Conservation (phyloP, 2,329 filamentous ascomycete species). For the Fusarium beomiforme region DNA sequence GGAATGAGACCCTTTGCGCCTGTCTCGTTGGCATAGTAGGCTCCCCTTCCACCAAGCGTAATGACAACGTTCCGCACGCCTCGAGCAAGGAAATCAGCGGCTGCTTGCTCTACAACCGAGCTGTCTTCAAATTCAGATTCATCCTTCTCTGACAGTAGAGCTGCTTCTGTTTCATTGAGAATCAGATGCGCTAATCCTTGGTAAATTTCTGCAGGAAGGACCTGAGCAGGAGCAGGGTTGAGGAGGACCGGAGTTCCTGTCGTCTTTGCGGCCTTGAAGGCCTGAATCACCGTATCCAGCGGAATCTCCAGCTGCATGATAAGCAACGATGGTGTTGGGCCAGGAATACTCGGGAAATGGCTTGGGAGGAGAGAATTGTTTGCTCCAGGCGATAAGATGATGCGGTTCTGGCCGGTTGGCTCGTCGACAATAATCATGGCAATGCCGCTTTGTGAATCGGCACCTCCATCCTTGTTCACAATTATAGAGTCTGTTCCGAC, state of each 20-base stretch:
- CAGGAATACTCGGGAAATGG: slow-evolving; percentile 49
- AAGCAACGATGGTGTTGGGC: slow-evolving; percentile 66
- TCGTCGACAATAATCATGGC: slow-evolving; percentile 82
- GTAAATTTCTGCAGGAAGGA: slow-evolving; percentile 74
- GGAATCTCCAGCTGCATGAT: slow-evolving; percentile 83
- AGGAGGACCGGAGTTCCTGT: slow-evolving; percentile 73
- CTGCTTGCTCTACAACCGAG: slow-evolving; percentile 58
- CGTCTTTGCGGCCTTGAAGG: slow-evolving; percentile 61
- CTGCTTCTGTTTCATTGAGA: slow-evolving; percentile 90
- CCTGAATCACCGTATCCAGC: slow-evolving; percentile 69
- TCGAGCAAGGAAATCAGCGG: slow-evolving; percentile 68
- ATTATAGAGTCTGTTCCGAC: slow-evolving; percentile 67
- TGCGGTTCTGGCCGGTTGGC: slow-evolving; percentile 79
- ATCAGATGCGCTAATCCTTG: slow-evolving; percentile 78
- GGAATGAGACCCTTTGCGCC: slow-evolving; percentile 60
- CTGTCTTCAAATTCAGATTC: slow-evolving; percentile 60
- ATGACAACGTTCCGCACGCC: slow-evolving; percentile 84
- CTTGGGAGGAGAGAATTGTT: slow-evolving; percentile 63
- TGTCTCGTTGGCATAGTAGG: slow-evolving; percentile 66
- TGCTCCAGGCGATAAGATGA: slow-evolving; percentile 76
- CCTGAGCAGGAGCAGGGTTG: slow-evolving; percentile 83
- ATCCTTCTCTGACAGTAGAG: slow-evolving; percentile 69
- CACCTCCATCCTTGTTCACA: slow-evolving; percentile 44
- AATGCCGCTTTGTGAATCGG: slow-evolving; percentile 67
- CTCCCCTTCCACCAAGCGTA: slow-evolving; percentile 83